phyloP scores from a whole-genome alignment of 306 rosid species.

The Rubus idaeus region DNA sequence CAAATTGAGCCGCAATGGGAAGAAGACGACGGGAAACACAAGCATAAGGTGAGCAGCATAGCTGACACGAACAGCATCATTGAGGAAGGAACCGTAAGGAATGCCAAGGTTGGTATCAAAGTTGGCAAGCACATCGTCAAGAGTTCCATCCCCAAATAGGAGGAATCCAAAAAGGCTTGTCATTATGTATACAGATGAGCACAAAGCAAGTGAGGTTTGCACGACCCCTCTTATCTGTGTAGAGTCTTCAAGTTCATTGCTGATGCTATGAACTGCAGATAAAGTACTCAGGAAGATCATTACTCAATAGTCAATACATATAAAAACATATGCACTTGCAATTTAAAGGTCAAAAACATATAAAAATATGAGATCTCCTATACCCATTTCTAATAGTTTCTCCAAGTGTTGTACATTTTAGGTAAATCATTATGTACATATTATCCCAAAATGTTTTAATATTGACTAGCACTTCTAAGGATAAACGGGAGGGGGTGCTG shows the following conservation, averaged over 20 bases:
- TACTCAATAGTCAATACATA: not conserved
- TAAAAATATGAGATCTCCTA: not conserved
- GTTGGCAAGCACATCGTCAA: slow-evolving; percentile 84
- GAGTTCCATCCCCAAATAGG: slow-evolving; percentile 80
- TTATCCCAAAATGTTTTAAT: not conserved
- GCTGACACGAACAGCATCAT: slow-evolving; percentile 77
- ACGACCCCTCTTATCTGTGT: slow-evolving; percentile 65
- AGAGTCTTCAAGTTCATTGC: slow-evolving; percentile 76
- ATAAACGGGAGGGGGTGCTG: not conserved
- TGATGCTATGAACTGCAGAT: slow-evolving; percentile 77
- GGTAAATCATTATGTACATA: not conserved
- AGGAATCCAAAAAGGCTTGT: slow-evolving; percentile 92
- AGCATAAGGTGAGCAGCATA: slow-evolving; percentile 93
- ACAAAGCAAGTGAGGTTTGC: slow-evolving; percentile 58
- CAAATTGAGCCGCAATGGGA: slow-evolving; percentile 66
- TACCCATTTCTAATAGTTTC: slow-evolving; percentile 1
- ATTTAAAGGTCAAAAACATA: not conserved
- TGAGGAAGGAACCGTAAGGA: slow-evolving; percentile 62
- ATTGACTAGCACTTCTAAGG: not conserved
- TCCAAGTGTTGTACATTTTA: not conserved
- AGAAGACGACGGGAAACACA: slow-evolving; percentile 83
- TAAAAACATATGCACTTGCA: not conserved
- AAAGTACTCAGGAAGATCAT: slow-evolving; percentile 25
- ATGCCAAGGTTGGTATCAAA: slow-evolving; percentile 81
- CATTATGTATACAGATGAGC: slow-evolving; percentile 75